Evolutionary conservation across 2,329 filamentous ascomycete genomes (phyloP).

Genomic region (Camptophora hylomeconis): DNA sequence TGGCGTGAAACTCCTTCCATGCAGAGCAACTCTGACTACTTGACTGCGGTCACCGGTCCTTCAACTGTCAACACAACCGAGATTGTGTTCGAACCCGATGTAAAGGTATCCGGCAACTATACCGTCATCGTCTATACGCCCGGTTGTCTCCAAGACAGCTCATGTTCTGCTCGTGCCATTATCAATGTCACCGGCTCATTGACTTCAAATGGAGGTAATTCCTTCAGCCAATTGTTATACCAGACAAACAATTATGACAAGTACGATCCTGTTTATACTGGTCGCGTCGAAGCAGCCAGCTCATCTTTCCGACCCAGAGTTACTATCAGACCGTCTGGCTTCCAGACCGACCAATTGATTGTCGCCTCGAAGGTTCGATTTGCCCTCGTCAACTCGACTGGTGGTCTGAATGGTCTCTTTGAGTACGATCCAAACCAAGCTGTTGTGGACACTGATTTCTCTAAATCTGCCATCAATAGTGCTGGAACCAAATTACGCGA

Average conservation of each 20-base stretch:
- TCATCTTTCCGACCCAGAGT: conserved; percentile 66
- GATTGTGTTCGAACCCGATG: conserved; percentile 70
- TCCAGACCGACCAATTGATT: conserved; percentile 52
- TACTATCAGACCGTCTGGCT: conserved; percentile 57
- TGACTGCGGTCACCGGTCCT: conserved; percentile 54
- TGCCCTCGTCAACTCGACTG: conserved; percentile 46
- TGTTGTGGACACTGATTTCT: conserved; percentile 46
- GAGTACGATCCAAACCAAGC: conserved; percentile 63
- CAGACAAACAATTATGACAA: conserved; percentile 97
- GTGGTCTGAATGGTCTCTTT: conserved; percentile 77
- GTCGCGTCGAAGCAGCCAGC: conserved; percentile 64
- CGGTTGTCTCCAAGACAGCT: conserved; percentile 68
- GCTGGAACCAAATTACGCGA: conserved; percentile 58
- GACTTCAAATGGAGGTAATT: conserved; percentile 34
- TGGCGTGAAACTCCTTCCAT: conserved; percentile 57
- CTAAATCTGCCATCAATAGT: conserved; percentile 60
- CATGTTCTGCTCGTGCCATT: conserved; percentile 62
- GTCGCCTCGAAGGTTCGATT: conserved; percentile 88
- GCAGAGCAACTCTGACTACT: conserved; percentile 60
- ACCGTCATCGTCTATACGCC: conserved; percentile 84
- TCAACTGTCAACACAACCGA: conserved; percentile 42
- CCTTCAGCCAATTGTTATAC: conserved; percentile 51
- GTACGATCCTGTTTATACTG: conserved; percentile 84
- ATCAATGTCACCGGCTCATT: conserved; percentile 70
- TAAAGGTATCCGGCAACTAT: conserved; percentile 83